Percentiles rank a stretch among this genome's conserved stretches.
These are phyloP conservation scores for Cladosporium sp. DNA, from an alignment of 2,329 filamentous ascomycete genomes.

Conservation along the genomic window DNA sequence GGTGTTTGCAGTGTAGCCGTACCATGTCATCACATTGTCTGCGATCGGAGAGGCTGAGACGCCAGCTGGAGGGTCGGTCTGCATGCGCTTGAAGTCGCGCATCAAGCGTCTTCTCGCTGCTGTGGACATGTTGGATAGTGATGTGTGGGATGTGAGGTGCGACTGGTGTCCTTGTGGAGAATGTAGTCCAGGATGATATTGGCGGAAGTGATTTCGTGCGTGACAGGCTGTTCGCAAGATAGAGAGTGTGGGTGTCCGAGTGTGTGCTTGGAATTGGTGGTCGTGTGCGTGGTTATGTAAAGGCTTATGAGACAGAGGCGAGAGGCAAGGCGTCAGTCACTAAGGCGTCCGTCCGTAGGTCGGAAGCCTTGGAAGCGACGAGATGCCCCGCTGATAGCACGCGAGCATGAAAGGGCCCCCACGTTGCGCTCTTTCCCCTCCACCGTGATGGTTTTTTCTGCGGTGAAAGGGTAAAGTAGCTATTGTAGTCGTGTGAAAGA, in stretches of 20 bases:
- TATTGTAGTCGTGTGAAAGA: not conserved
- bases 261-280: not conserved
- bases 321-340: constrained; percentile 1
- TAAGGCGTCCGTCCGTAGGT: not conserved
- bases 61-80: constrained; percentile 94
- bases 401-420: not conserved
- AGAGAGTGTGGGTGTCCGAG: not conserved
- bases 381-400: not conserved
- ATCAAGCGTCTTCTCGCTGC: constrained; percentile 93
- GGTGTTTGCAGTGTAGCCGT: constrained; percentile 28
- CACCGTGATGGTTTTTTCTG: not conserved
- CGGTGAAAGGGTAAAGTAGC: not conserved
- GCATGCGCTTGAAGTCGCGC: constrained; percentile 99
- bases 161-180: not conserved
- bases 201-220: not conserved
- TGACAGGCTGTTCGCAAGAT: not conserved
- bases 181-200: not conserved
- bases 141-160: constrained; percentile 30
- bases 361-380: not conserved
- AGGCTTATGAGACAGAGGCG: not conserved
- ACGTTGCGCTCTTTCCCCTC: not conserved
- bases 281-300: constrained; percentile 5
- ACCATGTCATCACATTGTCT: constrained; percentile 98
- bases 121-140: constrained; percentile 69
- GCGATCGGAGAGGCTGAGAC: constrained; percentile 95